Evolutionary conservation across 2,329 filamentous ascomycete genomes (phyloP).

Genomic region (Cadophora sp.): DNA sequence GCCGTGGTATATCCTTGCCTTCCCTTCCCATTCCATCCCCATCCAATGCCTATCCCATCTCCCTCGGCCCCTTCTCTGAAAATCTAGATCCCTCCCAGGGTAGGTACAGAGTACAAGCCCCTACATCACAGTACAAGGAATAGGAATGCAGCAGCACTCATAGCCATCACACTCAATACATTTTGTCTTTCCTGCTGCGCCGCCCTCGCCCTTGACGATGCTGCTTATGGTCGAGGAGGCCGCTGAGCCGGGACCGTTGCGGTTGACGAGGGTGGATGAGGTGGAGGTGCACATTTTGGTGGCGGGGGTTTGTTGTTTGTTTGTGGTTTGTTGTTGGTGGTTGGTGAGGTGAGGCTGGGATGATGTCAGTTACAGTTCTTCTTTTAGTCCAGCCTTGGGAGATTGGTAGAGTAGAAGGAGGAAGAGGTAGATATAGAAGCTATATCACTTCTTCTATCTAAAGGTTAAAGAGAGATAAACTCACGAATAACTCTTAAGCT

Average conservation of each 20-base stretch:
- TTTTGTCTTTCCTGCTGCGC: conserved; percentile 52
- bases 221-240: conserved; percentile 57
- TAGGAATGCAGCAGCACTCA: conserved; percentile 62
- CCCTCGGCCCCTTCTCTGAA: too few relatives aligned
- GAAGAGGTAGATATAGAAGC: not conserved
- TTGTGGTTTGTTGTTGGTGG: not conserved
- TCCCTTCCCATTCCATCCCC: not conserved
- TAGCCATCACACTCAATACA: conserved; percentile 59
- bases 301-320: not conserved
- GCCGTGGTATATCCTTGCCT: not conserved
- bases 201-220: conserved; percentile 57
- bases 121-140: conserved; percentile 59
- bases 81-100: too few relatives aligned
- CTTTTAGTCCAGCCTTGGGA: not conserved
- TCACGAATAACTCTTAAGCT: not conserved
- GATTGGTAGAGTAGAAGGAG: not conserved
- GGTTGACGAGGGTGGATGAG: conserved; percentile 46
- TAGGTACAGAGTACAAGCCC: not conserved
- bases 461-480: not conserved
- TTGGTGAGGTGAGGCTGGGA: not conserved
- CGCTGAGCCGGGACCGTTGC: conserved; percentile 56
- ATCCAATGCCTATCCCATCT: not conserved
- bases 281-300: conserved; percentile 45
- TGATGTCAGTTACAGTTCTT: not conserved
- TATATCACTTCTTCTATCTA: not conserved